A percentile compares a stretch with the other conserved stretches of the same genome.
phyloP scores from a whole-genome alignment of 768 basidiomycete species.

The Suillus plorans region DNA sequence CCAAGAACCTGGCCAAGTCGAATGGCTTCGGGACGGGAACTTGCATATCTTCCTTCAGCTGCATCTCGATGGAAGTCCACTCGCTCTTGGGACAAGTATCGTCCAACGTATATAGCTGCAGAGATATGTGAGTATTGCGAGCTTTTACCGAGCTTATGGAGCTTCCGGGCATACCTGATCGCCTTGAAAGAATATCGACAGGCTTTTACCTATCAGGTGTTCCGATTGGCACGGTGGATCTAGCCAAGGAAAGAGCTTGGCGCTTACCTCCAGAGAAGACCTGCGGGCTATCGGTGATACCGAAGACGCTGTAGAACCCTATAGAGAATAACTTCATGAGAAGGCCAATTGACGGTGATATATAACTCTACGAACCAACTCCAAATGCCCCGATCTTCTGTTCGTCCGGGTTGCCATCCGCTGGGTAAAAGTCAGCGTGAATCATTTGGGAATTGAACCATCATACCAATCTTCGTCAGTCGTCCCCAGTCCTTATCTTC shows the following conservation, averaged over 20 bases:
- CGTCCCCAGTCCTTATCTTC: conserved; percentile 46
- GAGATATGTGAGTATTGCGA: neutral
- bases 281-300: conserved; percentile 27
- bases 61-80: conserved; percentile 52
- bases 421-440: conserved; percentile 19
- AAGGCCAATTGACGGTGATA: neutral
- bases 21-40: conserved; percentile 41
- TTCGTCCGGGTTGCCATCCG: conserved; percentile 56
- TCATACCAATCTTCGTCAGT: conserved; percentile 42
- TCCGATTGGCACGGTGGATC: neutral
- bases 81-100: neutral
- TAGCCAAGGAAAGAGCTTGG: neutral
- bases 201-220: neutral
- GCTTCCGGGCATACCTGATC: conserved; percentile 11
- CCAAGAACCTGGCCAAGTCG: conserved; percentile 47
- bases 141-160: neutral
- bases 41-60: conserved; percentile 38
- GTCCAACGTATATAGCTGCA: neutral
- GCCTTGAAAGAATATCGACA: conserved; percentile 8
- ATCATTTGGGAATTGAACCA: neutral
- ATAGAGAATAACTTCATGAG: neutral
- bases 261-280: conserved; percentile 23
- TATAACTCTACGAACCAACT: conserved; percentile 21
- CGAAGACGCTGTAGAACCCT: conserved; percentile 31
- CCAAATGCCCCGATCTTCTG: conserved; percentile 50